Percentiles rank a stretch among this genome's conserved stretches.
Evolutionary conservation across 345 rosid genomes (phyloP).

Genomic region (Brassica juncea): DNA sequence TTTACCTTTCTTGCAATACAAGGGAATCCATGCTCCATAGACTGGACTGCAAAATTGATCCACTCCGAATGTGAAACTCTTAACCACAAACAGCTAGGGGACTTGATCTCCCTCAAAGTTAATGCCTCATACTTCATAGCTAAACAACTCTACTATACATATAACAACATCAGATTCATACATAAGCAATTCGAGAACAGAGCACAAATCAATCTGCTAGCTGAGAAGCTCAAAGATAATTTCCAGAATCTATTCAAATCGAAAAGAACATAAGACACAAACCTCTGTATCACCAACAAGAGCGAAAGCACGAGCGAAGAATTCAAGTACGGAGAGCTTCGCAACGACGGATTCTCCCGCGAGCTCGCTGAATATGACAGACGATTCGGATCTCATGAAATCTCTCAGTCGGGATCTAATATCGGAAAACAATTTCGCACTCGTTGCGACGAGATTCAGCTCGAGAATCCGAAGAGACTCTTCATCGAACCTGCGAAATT

Average conservation of each 20-base stretch:
- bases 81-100: conserved; percentile 47
- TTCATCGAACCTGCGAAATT: conserved; percentile 55
- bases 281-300: conserved; percentile 75
- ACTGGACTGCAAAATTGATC: conserved; percentile 62
- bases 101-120: conserved; percentile 56
- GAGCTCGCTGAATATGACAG: conserved; percentile 44
- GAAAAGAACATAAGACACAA: background rate
- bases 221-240: background rate
- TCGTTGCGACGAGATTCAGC: conserved; percentile 52
- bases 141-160: conserved; percentile 54
- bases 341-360: conserved; percentile 45
- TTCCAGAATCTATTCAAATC: background rate
- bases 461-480: conserved; percentile 64
- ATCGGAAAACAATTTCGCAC: conserved; percentile 49
- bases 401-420: conserved; percentile 47
- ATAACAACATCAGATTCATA: background rate
- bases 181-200: background rate
- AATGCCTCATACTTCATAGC: conserved; percentile 80
- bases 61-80: conserved; percentile 65
- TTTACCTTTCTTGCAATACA: conserved; percentile 58
- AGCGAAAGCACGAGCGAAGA: conserved; percentile 75
- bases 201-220: background rate
- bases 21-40: conserved; percentile 56
- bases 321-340: conserved; percentile 68
- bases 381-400: conserved; percentile 58